phyloP scores from a whole-genome alignment of 139 green algal species.

The Parachlorella kessleri region DNA sequence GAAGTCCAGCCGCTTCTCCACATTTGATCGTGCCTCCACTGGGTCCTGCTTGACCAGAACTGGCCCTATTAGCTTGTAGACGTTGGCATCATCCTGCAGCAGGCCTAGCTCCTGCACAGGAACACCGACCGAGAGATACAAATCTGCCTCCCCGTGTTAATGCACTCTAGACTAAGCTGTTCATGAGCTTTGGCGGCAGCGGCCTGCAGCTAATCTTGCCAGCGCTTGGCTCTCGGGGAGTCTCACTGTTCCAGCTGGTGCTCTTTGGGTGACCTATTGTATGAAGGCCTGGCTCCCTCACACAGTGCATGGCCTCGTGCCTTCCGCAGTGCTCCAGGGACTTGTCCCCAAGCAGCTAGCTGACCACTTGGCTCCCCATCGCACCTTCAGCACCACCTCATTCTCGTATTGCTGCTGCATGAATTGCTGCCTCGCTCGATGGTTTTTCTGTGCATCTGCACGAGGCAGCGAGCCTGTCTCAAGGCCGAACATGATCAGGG shows the following conservation, averaged over 20 bases:
- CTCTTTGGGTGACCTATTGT: neutral
- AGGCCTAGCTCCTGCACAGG: conserved; percentile 75
- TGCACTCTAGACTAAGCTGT: neutral
- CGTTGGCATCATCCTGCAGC: conserved; percentile 74
- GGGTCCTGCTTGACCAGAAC: conserved; percentile 87
- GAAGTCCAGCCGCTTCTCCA: conserved; percentile 89
- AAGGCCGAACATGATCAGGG: neutral
- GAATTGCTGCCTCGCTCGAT: conserved; percentile 52
- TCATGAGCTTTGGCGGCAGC: neutral
- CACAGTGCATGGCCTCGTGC: neutral
- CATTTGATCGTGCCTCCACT: conserved; percentile 86
- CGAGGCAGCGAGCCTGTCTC: neutral
- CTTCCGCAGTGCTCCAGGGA: too few species aligned
- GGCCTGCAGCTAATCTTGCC: neutral
- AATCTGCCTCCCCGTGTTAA: neutral
- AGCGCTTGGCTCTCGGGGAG: neutral
- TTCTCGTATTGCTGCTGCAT: conserved; percentile 71
- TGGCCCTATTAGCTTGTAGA: conserved; percentile 92
- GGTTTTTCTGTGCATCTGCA: conserved; percentile 60
- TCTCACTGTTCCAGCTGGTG: neutral
- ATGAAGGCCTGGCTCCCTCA: neutral
- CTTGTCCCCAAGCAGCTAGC: neutral
- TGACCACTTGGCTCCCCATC: neutral
- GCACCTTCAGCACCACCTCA: conserved; percentile 71
- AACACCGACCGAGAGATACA: neutral